phyloP scores from a whole-genome alignment of 2,329 filamentous ascomycete genomes.

The Beauveria bassiana region DNA sequence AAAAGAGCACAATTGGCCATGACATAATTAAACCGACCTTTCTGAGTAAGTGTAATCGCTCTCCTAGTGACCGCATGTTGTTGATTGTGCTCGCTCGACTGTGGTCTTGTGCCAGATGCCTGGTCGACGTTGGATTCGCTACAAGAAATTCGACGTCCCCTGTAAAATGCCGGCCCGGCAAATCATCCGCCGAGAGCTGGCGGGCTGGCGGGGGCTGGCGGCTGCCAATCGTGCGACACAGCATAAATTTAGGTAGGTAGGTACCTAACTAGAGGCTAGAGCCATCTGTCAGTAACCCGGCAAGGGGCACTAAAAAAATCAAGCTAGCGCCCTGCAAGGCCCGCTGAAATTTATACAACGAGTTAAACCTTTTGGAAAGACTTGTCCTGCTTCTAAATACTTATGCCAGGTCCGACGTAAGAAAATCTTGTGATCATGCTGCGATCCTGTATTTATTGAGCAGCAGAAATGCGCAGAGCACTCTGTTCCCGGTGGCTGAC shows the following conservation, averaged over 20 bases:
- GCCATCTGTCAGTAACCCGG: neutral
- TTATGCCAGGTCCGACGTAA: neutral
- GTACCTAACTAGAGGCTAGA: too few relatives aligned
- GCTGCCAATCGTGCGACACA: neutral
- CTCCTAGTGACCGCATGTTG: slow-evolving; percentile 43
- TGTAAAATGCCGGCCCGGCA: slow-evolving; percentile 21
- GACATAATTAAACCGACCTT: slow-evolving; percentile 37
- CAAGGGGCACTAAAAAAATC: slow-evolving; percentile 3
- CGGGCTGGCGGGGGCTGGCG: neutral
- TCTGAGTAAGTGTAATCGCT: slow-evolving; percentile 68
- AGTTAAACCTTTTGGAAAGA: neutral
- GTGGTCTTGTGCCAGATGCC: neutral
- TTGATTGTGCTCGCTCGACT: neutral
- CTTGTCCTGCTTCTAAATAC: too few relatives aligned
- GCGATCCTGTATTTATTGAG: neutral
- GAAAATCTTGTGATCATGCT: neutral
- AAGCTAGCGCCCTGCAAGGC: neutral
- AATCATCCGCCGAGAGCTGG: slow-evolving; percentile 16
- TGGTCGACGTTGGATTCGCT: neutral
- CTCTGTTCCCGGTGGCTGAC: slow-evolving; percentile 35
- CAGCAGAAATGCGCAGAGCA: slow-evolving; percentile 35
- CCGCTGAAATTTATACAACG: slow-evolving; percentile 9
- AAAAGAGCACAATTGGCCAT: slow-evolving; percentile 27
- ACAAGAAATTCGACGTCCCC: slow-evolving; percentile 2
- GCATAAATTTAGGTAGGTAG: too few relatives aligned